These are phyloP conservation scores for Trypanosoma vivax DNA, from an alignment of 208 protist genomes.

Conservation along the genomic window DNA sequence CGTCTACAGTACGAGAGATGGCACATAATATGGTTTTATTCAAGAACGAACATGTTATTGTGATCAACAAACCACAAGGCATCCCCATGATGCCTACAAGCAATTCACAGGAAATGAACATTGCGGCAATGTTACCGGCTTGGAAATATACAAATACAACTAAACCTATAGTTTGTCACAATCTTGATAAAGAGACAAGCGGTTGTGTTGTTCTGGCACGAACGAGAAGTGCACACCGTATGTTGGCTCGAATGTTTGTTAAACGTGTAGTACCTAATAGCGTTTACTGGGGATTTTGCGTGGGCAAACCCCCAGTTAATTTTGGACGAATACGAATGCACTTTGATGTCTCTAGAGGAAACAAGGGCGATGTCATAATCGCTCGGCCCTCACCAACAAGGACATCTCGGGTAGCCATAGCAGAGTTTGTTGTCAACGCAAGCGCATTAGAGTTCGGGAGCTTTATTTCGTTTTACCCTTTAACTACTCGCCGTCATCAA, in stretches of 20 bases:
- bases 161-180: constrained; percentile 82
- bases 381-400: constrained; percentile 70
- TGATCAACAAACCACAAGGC: constrained; percentile 91
- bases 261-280: constrained; percentile 88
- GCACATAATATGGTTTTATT: constrained; percentile 90
- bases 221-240: constrained; percentile 67
- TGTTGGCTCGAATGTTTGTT: constrained; percentile 87
- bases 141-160: constrained; percentile 80
- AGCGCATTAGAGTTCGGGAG: constrained; percentile 79
- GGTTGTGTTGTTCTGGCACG: constrained; percentile 88
- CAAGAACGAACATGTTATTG: constrained; percentile 92
- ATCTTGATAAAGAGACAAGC: constrained; percentile 86
- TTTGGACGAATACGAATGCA: constrained; percentile 90
- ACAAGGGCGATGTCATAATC: constrained; percentile 63
- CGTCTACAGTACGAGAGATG: constrained; percentile 52
- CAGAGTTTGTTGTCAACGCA: constrained; percentile 89
- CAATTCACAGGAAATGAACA: constrained; percentile 80
- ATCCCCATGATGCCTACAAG: constrained; percentile 87
- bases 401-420: constrained; percentile 73
- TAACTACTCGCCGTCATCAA: constrained; percentile 84
- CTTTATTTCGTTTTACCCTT: constrained; percentile 88
- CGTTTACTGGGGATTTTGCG: constrained; percentile 89
- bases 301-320: constrained; percentile 80
- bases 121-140: constrained; percentile 80
- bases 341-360: constrained; percentile 77